Evolutionary conservation across 768 basidiomycete species (phyloP), one percentile per base, ranked within the genome.

Genomic region (Mycena amicta): DNA sequence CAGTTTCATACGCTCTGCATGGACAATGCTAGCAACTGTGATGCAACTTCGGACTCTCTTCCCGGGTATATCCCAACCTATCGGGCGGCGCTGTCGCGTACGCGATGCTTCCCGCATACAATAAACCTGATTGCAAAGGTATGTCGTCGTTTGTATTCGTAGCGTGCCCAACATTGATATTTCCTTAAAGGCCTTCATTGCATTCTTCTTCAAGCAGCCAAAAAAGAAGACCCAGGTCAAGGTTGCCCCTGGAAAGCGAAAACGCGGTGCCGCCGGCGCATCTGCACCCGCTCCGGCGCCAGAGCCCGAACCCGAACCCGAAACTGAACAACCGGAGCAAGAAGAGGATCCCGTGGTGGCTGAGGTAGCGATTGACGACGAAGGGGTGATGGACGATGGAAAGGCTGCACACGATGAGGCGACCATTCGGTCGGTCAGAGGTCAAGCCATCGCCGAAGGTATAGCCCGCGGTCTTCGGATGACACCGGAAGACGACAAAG

Each of bases 51-150:
- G 1, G 59, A 57, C 8, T 6, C 63, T 31, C 57, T 74, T 2
- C 52, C 57, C 4, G 25, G 56, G 6, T 26, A 56, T 3, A 59
- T 74, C n/a, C 66, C 67, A 18, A 52, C 39, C 3, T 75, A 72
- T 52, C 50, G 58, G 0, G 70, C 73, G 1, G 40, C 33, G n/a
- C 37, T 50, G 3, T 50, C 54, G 1, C 60, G 65, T 12, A 52
- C 61, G 3, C 57, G 66, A 2, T 75, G 74, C 59, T 59, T 72
- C n/a, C 67, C 68, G 13, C 72, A 74, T 46, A 71, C 69, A 41
- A 20, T 74, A 11, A 73, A 75, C 60, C 59, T 75, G 3, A 66
- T 73, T 56, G 72, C 70, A 12, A 73, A 75, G 66, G 73, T 72
- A n/a, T n/a, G n/a, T 53, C 13, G 55, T 25, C 47, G 11, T 31